Evolutionary conservation across 2,329 filamentous ascomycete species (phyloP).

Genomic region (Zelopaecilomyces penicillatus): DNA sequence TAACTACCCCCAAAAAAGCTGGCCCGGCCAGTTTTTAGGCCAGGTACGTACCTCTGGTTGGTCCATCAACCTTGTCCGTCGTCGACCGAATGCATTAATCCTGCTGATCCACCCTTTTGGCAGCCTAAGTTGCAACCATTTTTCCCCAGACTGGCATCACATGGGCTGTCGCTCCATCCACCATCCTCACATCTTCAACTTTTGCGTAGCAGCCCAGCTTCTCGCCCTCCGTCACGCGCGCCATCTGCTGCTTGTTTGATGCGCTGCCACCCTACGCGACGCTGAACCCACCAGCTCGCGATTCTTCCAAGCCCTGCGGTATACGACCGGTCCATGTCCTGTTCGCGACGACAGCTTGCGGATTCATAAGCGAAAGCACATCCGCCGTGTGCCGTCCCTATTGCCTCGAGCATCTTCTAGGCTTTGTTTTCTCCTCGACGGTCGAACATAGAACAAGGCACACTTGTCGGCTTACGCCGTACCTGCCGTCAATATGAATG

Average conservation of each 20-base stretch:
- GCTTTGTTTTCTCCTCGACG: no score
- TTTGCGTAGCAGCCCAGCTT: slow-evolving; percentile 1
- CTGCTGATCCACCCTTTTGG: slow-evolving; percentile 21
- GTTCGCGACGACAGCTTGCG: slow-evolving; percentile 1
- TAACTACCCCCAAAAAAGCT: no score
- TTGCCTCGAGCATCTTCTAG: background rate
- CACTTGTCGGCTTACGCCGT: background rate
- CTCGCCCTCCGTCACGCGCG: slow-evolving; percentile 8
- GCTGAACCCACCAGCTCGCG: background rate
- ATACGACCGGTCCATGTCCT: background rate
- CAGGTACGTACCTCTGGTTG: slow-evolving; percentile 4
- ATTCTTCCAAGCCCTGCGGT: background rate
- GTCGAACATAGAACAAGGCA: background rate
- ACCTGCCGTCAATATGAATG: slow-evolving; percentile 31
- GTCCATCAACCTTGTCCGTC: slow-evolving; percentile 1
- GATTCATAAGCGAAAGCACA: background rate
- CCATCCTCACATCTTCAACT: slow-evolving; percentile 7
- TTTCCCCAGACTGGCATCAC: slow-evolving; percentile 24
- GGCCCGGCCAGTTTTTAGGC: no score
- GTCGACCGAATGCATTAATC: slow-evolving; percentile 13
- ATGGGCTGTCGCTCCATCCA: slow-evolving; percentile 22
- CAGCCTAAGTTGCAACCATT: slow-evolving; percentile 13
- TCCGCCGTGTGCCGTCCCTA: background rate
- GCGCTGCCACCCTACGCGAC: slow-evolving; percentile 16
- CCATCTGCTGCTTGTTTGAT: slow-evolving; percentile 15